These are phyloP conservation scores for Podila epigama DNA, from an alignment of 192 early-diverging fungal genomes.

Conservation along the genomic window DNA sequence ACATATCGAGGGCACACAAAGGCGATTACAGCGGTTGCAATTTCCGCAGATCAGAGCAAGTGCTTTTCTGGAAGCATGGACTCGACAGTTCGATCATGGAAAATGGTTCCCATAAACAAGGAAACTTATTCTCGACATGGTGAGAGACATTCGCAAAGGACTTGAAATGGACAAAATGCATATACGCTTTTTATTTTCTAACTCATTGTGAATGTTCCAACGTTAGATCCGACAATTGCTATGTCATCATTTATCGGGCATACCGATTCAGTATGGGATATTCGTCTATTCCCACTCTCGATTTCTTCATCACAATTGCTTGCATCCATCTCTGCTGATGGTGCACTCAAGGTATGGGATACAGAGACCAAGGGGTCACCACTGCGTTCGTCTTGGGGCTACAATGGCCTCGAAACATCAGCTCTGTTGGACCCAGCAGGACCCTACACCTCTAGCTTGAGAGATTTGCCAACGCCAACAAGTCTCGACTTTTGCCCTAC, in stretches of 20 bases:
- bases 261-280: conserved; percentile 88
- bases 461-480: conserved; percentile 62
- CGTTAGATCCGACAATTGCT: conserved; percentile 56
- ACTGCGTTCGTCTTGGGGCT: conserved; percentile 58
- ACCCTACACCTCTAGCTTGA: conserved; percentile 36
- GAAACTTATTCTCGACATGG: conserved; percentile 64
- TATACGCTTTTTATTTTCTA: not conserved
- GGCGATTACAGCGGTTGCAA: conserved; percentile 71
- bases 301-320: conserved; percentile 59
- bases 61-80: conserved; percentile 80
- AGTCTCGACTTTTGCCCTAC: conserved; percentile 70
- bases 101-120: conserved; percentile 59
- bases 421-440: conserved; percentile 21
- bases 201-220: not conserved
- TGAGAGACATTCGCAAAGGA: too few species aligned
- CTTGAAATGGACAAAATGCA: too few species aligned
- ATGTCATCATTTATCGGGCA: conserved; percentile 78
- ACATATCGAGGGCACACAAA: conserved; percentile 83
- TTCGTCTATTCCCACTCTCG: conserved; percentile 68
- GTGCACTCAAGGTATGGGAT: conserved; percentile 85
- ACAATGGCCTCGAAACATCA: conserved; percentile 51
- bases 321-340: conserved; percentile 81
- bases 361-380: conserved; percentile 55
- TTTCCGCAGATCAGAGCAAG: conserved; percentile 64
- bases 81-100: conserved; percentile 77